These are phyloP conservation scores for Cercospora zeina DNA, from an alignment of 2,329 filamentous ascomycete species.

Conservation along the genomic window DNA sequence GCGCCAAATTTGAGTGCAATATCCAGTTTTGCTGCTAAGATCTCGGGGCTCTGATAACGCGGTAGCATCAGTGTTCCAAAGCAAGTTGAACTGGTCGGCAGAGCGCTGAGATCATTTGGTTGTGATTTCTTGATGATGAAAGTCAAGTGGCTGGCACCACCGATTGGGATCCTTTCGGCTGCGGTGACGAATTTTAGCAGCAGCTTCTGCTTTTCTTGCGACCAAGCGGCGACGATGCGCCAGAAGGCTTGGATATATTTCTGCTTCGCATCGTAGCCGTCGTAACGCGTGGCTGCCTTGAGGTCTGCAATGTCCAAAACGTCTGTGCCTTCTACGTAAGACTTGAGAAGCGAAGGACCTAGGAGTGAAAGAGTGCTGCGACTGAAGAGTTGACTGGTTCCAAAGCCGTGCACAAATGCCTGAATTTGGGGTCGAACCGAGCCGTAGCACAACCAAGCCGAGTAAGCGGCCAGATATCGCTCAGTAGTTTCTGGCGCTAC, in stretches of 20 bases:
- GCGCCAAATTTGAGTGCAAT: slow-evolving; percentile 82
- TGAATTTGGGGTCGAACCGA: slow-evolving; percentile 75
- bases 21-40: slow-evolving; percentile 71
- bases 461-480: slow-evolving; percentile 80
- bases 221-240: slow-evolving; percentile 70
- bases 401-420: slow-evolving; percentile 81
- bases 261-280: slow-evolving; percentile 72
- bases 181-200: slow-evolving; percentile 94
- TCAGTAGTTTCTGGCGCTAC: slow-evolving; percentile 79
- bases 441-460: slow-evolving; percentile 75
- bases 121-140: slow-evolving; percentile 82
- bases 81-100: slow-evolving; percentile 90
- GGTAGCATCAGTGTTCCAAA: slow-evolving; percentile 86
- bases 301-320: slow-evolving; percentile 77
- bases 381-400: slow-evolving; percentile 26
- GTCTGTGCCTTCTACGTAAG: slow-evolving; percentile 78
- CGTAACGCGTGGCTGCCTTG: slow-evolving; percentile 71
- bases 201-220: slow-evolving; percentile 68
- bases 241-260: slow-evolving; percentile 78
- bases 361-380: slow-evolving; percentile 53
- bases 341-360: slow-evolving; percentile 68
- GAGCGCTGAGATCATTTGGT: slow-evolving; percentile 55
- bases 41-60: slow-evolving; percentile 71
- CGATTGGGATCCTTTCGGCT: slow-evolving; percentile 84
- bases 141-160: slow-evolving; percentile 75